These are phyloP conservation scores for Haplosporangium sp. DNA, from an alignment of 371 early-diverging fungal species.

Conservation along the genomic window DNA sequence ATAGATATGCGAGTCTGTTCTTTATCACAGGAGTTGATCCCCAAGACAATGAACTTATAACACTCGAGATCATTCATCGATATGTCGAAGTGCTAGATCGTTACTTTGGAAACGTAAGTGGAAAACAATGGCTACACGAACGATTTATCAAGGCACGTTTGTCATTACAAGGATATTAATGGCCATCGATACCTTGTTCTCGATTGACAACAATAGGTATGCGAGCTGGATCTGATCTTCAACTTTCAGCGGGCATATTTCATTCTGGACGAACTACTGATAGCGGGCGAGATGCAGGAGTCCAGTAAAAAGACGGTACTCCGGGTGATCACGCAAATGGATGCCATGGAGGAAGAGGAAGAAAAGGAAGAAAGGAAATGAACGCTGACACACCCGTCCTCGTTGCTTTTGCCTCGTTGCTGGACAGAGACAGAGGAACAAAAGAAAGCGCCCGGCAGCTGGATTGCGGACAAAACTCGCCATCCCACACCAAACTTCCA, in stretches of 20 bases:
- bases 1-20: conserved; percentile 94
- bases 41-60: conserved; percentile 94
- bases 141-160: no score
- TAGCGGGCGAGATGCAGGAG: conserved; percentile 89
- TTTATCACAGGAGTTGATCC: conserved; percentile 94
- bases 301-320: conserved; percentile 84
- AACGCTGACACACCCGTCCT: no score
- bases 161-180: not conserved
- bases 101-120: conserved; percentile 93
- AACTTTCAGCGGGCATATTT: conserved; percentile 80
- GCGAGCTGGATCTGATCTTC: conserved; percentile 83
- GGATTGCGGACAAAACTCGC: no score
- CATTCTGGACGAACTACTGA: conserved; percentile 85
- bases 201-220: conserved; percentile 64
- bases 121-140: no score
- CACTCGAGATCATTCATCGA: conserved; percentile 95
- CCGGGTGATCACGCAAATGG: conserved; percentile 79
- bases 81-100: conserved; percentile 97
- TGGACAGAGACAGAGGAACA: no score
- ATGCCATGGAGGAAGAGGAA: conserved; percentile 80
- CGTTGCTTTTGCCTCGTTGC: no score
- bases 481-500: no score
- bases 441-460: no score
- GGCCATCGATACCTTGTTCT: not conserved
- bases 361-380: conserved; percentile 64